phyloP scores from a whole-genome alignment of 2,329 filamentous ascomycete genomes.

The Fusarium floridanum region DNA sequence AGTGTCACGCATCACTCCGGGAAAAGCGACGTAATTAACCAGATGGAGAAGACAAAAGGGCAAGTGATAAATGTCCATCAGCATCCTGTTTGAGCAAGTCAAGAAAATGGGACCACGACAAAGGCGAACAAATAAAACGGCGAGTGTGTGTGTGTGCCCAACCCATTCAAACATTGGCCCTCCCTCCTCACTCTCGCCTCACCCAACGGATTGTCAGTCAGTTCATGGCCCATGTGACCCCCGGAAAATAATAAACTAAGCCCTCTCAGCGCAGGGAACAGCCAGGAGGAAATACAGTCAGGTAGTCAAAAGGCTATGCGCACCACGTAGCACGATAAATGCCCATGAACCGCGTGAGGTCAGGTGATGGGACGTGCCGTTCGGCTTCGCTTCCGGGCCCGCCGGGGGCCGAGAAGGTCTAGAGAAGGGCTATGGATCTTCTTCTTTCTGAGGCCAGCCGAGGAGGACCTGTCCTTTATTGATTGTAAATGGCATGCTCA shows the following conservation, averaged over 20 bases:
- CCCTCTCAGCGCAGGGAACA: not conserved
- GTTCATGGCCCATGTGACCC: constrained; percentile 13
- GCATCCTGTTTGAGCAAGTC: not conserved
- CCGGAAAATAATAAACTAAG: not conserved
- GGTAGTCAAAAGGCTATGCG: constrained; percentile 3
- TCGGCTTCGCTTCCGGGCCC: constrained; percentile 3
- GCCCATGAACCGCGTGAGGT: constrained; percentile 28
- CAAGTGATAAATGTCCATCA: not conserved
- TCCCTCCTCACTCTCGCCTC: not conserved
- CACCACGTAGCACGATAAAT: constrained; percentile 24
- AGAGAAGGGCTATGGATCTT: not conserved
- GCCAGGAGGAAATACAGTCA: not conserved
- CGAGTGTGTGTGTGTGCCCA: not conserved
- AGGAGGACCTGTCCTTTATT: not conserved
- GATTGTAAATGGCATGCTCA: not conserved
- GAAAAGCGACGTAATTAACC: not conserved
- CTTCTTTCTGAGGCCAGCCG: not conserved
- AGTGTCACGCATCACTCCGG: not conserved
- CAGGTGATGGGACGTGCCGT: constrained; percentile 15
- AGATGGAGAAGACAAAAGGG: not conserved
- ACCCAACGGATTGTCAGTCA: not conserved
- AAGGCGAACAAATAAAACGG: not conserved
- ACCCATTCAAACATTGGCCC: not conserved
- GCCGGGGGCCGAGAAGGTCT: not conserved
- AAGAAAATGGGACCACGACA: not conserved